These are phyloP conservation scores for Acidomyces sp. DNA, from an alignment of 495 filamentous ascomycete genomes.

Conservation along the genomic window DNA sequence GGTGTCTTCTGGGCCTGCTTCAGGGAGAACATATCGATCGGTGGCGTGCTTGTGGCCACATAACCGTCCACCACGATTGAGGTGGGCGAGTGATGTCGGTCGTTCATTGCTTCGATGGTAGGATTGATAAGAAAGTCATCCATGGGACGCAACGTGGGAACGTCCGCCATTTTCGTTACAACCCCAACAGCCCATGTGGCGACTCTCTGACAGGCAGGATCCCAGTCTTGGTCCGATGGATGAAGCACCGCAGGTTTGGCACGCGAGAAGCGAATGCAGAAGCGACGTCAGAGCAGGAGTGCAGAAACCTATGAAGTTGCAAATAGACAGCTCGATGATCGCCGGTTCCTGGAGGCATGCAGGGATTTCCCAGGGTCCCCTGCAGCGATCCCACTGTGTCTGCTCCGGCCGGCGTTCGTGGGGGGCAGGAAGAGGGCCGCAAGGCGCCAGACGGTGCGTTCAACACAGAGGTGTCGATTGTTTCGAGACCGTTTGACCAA, in stretches of 20 bases:
- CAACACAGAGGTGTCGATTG: too few relatives aligned
- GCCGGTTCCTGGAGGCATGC: too few relatives aligned
- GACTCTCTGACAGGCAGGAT: too few relatives aligned
- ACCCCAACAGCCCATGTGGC: too few relatives aligned
- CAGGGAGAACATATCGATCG: constrained; percentile 2
- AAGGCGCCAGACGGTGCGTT: too few relatives aligned
- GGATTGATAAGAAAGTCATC: constrained; percentile 19
- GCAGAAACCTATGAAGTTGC: too few relatives aligned
- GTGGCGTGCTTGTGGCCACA: not conserved
- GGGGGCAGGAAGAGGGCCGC: too few relatives aligned
- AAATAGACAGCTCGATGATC: not conserved
- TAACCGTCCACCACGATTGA: not conserved
- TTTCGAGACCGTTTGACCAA: too few relatives aligned
- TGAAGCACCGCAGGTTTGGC: constrained; percentile 4
- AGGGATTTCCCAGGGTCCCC: constrained; percentile 4
- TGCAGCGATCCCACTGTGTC: too few relatives aligned
- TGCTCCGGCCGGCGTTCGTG: too few relatives aligned
- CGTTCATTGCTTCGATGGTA: constrained; percentile 1
- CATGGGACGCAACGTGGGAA: constrained; percentile 7
- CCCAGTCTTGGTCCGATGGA: too few relatives aligned
- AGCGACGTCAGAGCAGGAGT: too few relatives aligned
- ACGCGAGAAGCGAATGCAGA: constrained; percentile 13
- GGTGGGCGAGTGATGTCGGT: not conserved
- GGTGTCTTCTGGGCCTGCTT: constrained; percentile 1
- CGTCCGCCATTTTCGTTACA: constrained; percentile 4